Conservation (phyloP, 441 rosid species). For the Pelargonium fulgidum region DNA sequence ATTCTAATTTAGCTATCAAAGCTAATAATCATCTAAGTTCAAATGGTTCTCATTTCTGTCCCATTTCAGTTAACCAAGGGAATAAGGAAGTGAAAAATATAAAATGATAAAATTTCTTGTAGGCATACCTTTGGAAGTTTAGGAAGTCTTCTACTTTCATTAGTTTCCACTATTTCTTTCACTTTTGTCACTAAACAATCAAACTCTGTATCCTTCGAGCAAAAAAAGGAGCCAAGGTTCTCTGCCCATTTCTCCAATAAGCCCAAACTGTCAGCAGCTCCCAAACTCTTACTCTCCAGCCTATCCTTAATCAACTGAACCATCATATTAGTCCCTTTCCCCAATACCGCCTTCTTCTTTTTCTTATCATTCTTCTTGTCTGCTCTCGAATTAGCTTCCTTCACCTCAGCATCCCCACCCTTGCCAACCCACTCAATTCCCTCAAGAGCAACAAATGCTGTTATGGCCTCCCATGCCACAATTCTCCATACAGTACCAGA, state of each 20-base stretch:
- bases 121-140: conserved; percentile 79
- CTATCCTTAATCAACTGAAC: conserved; percentile 62
- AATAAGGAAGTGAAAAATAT: no score
- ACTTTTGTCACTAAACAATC: conserved; percentile 45
- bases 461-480: conserved; percentile 67
- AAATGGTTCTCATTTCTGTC: no score
- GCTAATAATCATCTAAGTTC: no score
- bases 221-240: conserved; percentile 38
- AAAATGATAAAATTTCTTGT: neutral
- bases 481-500: conserved; percentile 50
- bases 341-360: conserved; percentile 57
- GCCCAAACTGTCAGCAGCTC: conserved; percentile 27
- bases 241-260: conserved; percentile 39
- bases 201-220: conserved; percentile 39
- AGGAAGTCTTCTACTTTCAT: conserved; percentile 85
- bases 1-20: no score
- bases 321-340: conserved; percentile 64
- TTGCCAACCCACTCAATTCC: conserved; percentile 45
- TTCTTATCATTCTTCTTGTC: conserved; percentile 48
- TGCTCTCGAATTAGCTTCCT: conserved; percentile 31
- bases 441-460: conserved; percentile 52
- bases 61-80: no score
- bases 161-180: conserved; percentile 77
- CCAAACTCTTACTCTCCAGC: conserved; percentile 33
- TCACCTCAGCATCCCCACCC: conserved; percentile 26